Base-by-base conservation (phyloP, 768 basidiomycete species). In the Infundibulicybe gibba region DNA sequence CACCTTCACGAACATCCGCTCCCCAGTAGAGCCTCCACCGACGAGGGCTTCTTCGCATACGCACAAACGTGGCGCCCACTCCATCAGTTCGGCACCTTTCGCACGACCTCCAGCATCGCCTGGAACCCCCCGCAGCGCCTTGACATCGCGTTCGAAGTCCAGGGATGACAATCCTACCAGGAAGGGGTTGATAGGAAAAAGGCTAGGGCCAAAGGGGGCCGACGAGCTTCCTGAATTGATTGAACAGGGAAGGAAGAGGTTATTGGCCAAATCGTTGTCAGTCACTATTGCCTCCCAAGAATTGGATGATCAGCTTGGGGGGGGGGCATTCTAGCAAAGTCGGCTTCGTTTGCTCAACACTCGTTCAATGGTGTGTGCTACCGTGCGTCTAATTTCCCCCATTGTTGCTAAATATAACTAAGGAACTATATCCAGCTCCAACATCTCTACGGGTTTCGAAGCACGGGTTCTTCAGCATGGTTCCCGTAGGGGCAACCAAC, bases 401-500 rank as follows among this genome's bases (percentile, higher is more conserved):
- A 31, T 44, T n/a, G 15, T 32, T 38, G 4, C 14, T 32, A n/a
- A n/a, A n/a, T n/a, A n/a, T n/a, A n/a, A n/a, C n/a, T n/a, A n/a
- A n/a, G n/a, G n/a, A n/a, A n/a, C n/a, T n/a, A n/a, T n/a, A n/a
- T 25, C 32, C 39, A 71, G 66, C 54, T 15, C 59, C 69, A 21
- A 54, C 64, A 16, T 64, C 68, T 14, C 63, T 68, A 41, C 64
- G 62, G 40, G 54, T 65, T 14, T 59, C 71, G 97, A 83, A 82
- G 60, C 72, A 97, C 56, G 97, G 97, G 1, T 97, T 97, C 75
- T 99, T 97, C 64, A 74, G 87, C 20, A 97, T 97, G 93, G 83
- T 97, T 0, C 97, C 97, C 9, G 95, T 99, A 21, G 97, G 97
- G 2, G 97, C 97, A 2, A 98, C 95, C 11, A 98, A 99, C 63